Base-by-base conservation (phyloP, 1,284 basidiomycete genomes). In the Sporisorium sorghi region DNA sequence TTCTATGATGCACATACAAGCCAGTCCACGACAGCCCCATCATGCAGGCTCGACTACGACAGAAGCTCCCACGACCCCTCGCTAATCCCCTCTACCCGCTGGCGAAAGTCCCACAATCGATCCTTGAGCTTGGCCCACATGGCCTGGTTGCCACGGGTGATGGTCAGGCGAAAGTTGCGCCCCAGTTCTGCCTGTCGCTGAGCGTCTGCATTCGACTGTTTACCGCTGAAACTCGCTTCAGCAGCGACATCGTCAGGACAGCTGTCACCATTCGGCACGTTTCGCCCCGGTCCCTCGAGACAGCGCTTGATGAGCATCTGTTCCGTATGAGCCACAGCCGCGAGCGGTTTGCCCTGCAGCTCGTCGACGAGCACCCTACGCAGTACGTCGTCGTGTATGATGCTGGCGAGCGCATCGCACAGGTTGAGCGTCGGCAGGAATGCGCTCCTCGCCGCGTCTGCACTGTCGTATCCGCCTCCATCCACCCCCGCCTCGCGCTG, bases 71-170 rank as follows among this genome's bases (percentile, higher is more conserved):
- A 77, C 5, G 71, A 65, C 0, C 74, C 74, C 3, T 77, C 69
- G 30, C 66, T 61, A n/a, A 69, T 30, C 15, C 74, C 71, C 40
- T 73, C 63, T 0, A 61, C 73, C 15, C 79, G 59, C 54, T 81
- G 76, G 8, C 69, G 71, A 61, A 81, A 81, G 60, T 81, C 79
- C 73, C 76, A 76, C 19, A 76, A 39, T 3, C 79, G 62, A 32
- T 81, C 73, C 60, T 76, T 77, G 40, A 81, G 63, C 49, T 79
- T 81, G 39, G 76, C 79, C 79, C 79, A 81, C 15, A 73, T 42
- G 17, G 73, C 73, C 63, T 81, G 79, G 40, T 69, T 65, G 26
- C 72, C 71, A 19, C 77, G 76, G 11, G 72, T 74, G 56, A 81
- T 33, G 3, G 48, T 65, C 12, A 81, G 63, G 3, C 72, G 65